Conservation (phyloP, 306 rosid genomes). For the Vicia faba region DNA sequence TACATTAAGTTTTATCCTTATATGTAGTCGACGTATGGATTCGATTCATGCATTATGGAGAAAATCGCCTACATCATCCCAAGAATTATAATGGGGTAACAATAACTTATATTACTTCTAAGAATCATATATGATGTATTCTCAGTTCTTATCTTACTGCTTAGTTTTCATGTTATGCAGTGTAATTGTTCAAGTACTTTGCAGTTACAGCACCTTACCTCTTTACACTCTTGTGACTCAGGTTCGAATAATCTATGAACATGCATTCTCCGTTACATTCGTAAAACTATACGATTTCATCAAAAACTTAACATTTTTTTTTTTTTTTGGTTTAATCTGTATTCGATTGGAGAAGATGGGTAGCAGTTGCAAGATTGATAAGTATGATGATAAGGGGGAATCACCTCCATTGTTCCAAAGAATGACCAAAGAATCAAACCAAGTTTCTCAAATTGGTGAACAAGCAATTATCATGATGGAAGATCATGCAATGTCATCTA, state of each 20-base stretch:
- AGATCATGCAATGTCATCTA: constrained; percentile 34
- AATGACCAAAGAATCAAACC: constrained; percentile 42
- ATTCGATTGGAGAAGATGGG: constrained; percentile 70
- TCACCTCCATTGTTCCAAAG: background rate
- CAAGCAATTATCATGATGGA: constrained; percentile 41
- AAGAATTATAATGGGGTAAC: constrained; percentile 82
- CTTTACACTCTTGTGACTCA: constrained; percentile 75
- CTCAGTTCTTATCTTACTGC: constrained; percentile 34
- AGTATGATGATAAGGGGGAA: background rate
- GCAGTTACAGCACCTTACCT: constrained; percentile 91
- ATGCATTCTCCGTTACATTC: constrained; percentile 21
- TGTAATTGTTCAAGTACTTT: constrained; percentile 84
- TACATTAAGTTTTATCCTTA: background rate
- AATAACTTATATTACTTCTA: constrained; percentile 19
- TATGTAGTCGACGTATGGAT: constrained; percentile 77
- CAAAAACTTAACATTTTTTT: constrained; percentile 29
- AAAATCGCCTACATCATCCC: constrained; percentile 64
- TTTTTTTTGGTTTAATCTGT: constrained; percentile 6
- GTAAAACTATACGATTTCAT: background rate
- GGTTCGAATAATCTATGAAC: constrained; percentile 45
- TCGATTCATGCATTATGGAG: constrained; percentile 87
- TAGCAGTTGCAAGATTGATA: constrained; percentile 40
- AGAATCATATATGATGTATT: constrained; percentile 3
- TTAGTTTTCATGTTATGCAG: constrained; percentile 46
- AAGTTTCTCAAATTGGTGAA: constrained; percentile 42